These are phyloP conservation scores for Hyphochytrium catenoides DNA, from an alignment of 352 stramenopile genomes.

Conservation along the genomic window DNA sequence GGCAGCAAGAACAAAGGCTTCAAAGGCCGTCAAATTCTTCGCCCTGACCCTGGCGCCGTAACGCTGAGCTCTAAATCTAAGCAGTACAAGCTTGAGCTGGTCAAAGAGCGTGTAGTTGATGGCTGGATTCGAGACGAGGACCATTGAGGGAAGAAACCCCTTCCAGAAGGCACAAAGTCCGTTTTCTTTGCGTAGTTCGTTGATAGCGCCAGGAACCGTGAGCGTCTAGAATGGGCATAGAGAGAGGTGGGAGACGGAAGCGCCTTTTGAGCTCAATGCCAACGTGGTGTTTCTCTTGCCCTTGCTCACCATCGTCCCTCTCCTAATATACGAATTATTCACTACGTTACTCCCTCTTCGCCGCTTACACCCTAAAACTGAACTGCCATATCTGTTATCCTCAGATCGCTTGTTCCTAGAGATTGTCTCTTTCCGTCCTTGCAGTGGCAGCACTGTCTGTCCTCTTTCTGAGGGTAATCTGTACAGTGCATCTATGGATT, in stretches of 20 bases:
- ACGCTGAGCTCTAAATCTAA: slow-evolving; percentile 19
- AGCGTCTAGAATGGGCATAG: slow-evolving; percentile 12
- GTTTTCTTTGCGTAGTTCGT: slow-evolving; percentile 37
- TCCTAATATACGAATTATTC: slow-evolving; percentile 6
- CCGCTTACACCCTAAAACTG: too few species aligned
- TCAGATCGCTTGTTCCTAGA: too few species aligned
- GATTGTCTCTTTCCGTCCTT: background rate
- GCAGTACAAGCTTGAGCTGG: slow-evolving; percentile 39
- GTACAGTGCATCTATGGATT: too few species aligned
- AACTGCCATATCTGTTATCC: too few species aligned
- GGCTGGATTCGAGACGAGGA: slow-evolving; percentile 59
- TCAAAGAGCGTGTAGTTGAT: slow-evolving; percentile 72
- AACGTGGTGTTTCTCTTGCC: slow-evolving; percentile 9
- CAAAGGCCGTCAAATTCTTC: slow-evolving; percentile 21
- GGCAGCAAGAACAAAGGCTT: slow-evolving; percentile 50
- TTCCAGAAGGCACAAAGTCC: slow-evolving; percentile 54
- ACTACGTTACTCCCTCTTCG: too few species aligned
- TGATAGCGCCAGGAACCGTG: slow-evolving; percentile 18
- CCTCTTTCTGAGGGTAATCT: too few species aligned
- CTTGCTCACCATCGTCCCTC: slow-evolving; percentile 18
- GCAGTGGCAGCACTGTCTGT: too few species aligned
- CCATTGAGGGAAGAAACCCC: slow-evolving; percentile 53
- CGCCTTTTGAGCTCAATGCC: background rate
- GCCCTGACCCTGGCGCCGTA: too few species aligned
- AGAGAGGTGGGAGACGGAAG: background rate